Evolutionary conservation across 1,284 basidiomycete species (phyloP), one percentile per base, ranked within the genome.

Genomic region (Neotropicomus parvogracilis): DNA sequence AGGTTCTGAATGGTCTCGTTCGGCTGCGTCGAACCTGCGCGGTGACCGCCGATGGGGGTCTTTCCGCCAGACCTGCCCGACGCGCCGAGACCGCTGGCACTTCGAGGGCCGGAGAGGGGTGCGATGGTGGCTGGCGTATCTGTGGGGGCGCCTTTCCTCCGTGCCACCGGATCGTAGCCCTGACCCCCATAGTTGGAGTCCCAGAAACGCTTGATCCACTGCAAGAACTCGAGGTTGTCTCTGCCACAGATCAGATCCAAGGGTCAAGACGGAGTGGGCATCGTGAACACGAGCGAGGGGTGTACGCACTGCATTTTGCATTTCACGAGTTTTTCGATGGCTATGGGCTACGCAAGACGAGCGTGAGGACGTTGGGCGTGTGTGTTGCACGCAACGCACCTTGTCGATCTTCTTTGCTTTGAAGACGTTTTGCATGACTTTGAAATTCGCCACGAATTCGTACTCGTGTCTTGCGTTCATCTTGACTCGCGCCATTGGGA

Each of bases 131-230:
- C 85, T 3, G 88, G 87, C 0, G 83, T 73, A 49, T 90, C 88
- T 14, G 77, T 74, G 12, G 85, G 73, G n/a, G 74, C 85, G 19
- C 90, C 91, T 55, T 80, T 82, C 44, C 92, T 77, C 41, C 92
- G 80, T 11, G 74, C 91, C 1, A 88, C 83, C 0, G 97, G 77
- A 65, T 99, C 94, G 65, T 99, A 99, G 7, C 77, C 79, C 47
- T 90, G 85, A 0, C 95, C 95, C 4, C 85, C 82, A 65, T 85
- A 95, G 74, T 97, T 91, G 38, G 80, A 72, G 64, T 98, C 94
- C 95, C 97, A 99, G 71, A 87, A 97, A 46, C 88, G 88, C 66
- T 95, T 95, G 63, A 93, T 79, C 95, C 95, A 99, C 70, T 99
- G 95, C 48, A 95, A 68, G 71, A 99, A 99, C 68, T 99, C 97